Evolutionary conservation across 805 yeast species (phyloP).

Genomic region (Pichia pseudocactophila): DNA sequence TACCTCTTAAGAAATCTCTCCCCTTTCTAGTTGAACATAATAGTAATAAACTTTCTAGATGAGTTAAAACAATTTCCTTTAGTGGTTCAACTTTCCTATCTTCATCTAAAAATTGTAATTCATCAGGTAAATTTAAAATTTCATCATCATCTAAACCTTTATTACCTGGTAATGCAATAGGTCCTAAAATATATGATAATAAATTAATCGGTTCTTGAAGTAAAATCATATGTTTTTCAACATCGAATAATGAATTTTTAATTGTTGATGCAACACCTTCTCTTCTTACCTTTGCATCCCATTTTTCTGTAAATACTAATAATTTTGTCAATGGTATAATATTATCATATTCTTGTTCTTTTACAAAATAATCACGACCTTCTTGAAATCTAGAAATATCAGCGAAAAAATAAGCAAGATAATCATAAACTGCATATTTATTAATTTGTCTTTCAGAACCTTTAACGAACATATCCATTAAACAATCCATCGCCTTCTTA

Average conservation of each 20-base stretch:
- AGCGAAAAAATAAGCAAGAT: conserved; percentile 79
- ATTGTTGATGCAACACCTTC: conserved; percentile 91
- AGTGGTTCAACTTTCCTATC: conserved; percentile 74
- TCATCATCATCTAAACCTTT: conserved; percentile 70
- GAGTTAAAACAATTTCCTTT: conserved; percentile 53
- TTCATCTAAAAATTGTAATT: conserved; percentile 67
- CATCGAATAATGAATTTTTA: conserved; percentile 80
- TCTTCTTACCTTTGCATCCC: conserved; percentile 70
- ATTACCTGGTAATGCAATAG: conserved; percentile 59
- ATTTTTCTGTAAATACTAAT: conserved; percentile 73
- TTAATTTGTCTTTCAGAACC: conserved; percentile 69
- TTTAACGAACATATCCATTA: conserved; percentile 83
- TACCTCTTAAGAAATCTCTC: conserved; percentile 71
- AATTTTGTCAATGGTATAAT: conserved; percentile 77
- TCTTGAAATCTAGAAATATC: conserved; percentile 69
- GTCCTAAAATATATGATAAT: conserved; percentile 73
- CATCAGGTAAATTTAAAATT: conserved; percentile 79
- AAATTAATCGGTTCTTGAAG: conserved; percentile 59
- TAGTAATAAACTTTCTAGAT: conserved; percentile 70
- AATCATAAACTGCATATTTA: conserved; percentile 68
- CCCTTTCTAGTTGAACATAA: conserved; percentile 67
- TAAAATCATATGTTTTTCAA: conserved; percentile 53
- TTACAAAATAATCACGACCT: conserved; percentile 73
- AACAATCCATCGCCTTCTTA: conserved; percentile 56
- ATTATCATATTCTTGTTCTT: conserved; percentile 61